Evolutionary conservation across 2,329 filamentous ascomycete species (phyloP).

Genomic region (Teratosphaeria destructans): DNA sequence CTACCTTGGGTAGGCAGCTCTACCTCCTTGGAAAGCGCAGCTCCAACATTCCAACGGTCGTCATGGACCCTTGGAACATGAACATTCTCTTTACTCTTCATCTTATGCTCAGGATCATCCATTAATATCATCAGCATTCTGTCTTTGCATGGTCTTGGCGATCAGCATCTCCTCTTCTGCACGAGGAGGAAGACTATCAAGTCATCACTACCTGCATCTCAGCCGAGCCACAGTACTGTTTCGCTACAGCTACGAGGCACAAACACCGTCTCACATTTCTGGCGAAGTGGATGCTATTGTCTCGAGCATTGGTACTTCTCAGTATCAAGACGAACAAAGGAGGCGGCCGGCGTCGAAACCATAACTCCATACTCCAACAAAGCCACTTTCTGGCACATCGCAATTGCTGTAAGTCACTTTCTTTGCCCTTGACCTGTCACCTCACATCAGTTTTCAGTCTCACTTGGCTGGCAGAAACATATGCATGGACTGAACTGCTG

Average conservation of each 20-base stretch:
- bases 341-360: no score
- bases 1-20: neutral
- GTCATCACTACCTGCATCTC: neutral
- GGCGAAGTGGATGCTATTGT: neutral
- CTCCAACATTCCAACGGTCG: neutral
- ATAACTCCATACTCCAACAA: neutral
- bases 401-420: neutral
- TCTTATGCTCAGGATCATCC: neutral
- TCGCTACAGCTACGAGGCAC: no score
- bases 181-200: neutral
- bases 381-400: neutral
- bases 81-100: neutral
- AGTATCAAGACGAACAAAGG: no score
- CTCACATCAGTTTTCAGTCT: neutral
- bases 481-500: neutral
- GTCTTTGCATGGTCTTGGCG: neutral
- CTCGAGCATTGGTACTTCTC: neutral
- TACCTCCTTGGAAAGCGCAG: neutral
- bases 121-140: neutral
- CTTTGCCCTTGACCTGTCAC: neutral
- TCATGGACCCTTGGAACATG: neutral
- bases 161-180: neutral
- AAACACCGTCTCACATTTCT: neutral
- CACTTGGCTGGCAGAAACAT: neutral
- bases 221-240: no score